A percentile compares a stretch with the other conserved stretches of the same genome.
Evolutionary conservation across 2,329 filamentous ascomycete species (phyloP).

Genomic region (Thyridium curvatum): DNA sequence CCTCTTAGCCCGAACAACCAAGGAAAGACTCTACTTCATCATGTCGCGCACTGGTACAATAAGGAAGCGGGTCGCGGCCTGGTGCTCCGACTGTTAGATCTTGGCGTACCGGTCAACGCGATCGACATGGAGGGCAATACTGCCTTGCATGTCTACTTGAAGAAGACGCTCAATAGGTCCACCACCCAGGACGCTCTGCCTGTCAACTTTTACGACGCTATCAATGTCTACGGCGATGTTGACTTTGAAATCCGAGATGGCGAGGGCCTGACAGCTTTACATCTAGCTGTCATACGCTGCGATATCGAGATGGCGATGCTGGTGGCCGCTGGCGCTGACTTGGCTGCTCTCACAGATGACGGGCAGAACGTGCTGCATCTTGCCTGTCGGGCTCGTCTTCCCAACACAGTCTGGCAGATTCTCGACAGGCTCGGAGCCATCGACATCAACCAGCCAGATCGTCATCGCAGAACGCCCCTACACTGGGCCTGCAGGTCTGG

Average conservation of each 20-base stretch:
- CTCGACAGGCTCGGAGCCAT: too few species aligned
- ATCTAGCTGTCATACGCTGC: constrained; percentile 8
- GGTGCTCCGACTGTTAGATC: not conserved
- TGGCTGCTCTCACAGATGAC: not conserved
- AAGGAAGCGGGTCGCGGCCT: too few species aligned
- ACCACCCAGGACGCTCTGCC: not conserved
- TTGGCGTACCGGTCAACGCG: constrained; percentile 2
- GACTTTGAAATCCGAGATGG: constrained; percentile 1
- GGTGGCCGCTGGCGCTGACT: constrained; percentile 6
- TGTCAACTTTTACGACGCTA: not conserved
- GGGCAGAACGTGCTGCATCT: constrained; percentile 9
- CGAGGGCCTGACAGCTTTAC: constrained; percentile 11
- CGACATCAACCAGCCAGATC: constrained; percentile 6
- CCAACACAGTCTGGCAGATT: too few species aligned
- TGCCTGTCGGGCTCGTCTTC: constrained; percentile 9
- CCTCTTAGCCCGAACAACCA: not conserved
- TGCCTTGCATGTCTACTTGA: not conserved
- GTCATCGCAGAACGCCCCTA: constrained; percentile 11
- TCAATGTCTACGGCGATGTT: not conserved
- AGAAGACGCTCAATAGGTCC: too few species aligned
- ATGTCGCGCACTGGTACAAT: not conserved
- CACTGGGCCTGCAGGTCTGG: constrained; percentile 3
- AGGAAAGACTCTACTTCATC: not conserved
- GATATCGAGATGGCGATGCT: constrained; percentile 8
- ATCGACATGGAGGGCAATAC: constrained; percentile 1